Evolutionary conservation across 2,329 filamentous ascomycete species (phyloP).

Genomic region (Pseudogymnoascus sp.): DNA sequence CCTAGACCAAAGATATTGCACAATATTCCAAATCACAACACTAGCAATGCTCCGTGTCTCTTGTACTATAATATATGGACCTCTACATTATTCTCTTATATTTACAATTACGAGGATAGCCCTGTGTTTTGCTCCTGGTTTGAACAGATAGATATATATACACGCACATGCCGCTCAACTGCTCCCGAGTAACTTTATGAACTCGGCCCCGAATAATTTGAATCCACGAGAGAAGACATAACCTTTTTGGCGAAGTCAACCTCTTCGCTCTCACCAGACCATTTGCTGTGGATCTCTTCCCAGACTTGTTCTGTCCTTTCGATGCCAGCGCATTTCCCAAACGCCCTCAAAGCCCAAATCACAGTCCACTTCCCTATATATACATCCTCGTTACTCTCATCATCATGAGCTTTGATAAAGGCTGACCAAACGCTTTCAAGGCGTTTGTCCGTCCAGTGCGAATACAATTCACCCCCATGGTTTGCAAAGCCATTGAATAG

Average conservation of each 20-base stretch:
- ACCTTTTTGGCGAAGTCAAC: conserved; percentile 23
- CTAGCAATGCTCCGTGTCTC: not conserved
- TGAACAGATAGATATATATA: not conserved
- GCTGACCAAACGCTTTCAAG: conserved; percentile 60
- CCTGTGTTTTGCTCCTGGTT: not conserved
- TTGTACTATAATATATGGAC: not conserved
- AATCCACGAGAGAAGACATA: conserved; percentile 20
- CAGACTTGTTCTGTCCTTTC: conserved; percentile 23
- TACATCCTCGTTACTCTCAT: conserved; percentile 34
- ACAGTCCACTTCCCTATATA: conserved; percentile 52
- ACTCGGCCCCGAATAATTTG: not conserved
- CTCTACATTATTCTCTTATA: not conserved
- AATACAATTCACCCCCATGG: conserved; percentile 58
- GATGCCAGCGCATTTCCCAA: conserved; percentile 38
- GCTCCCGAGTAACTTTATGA: not conserved
- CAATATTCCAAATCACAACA: conserved; percentile 4
- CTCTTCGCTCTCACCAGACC: conserved; percentile 26
- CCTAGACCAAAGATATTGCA: not conserved
- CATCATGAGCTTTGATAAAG: conserved; percentile 48
- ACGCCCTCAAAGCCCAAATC: conserved; percentile 53
- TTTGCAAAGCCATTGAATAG: conserved; percentile 73
- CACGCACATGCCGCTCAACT: not conserved
- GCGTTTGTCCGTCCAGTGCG: conserved; percentile 63
- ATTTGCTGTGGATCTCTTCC: conserved; percentile 26
- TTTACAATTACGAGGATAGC: conserved; percentile 1